These are phyloP conservation scores for Neurospora terricola DNA, from an alignment of 495 filamentous ascomycete genomes.

Conservation along the genomic window DNA sequence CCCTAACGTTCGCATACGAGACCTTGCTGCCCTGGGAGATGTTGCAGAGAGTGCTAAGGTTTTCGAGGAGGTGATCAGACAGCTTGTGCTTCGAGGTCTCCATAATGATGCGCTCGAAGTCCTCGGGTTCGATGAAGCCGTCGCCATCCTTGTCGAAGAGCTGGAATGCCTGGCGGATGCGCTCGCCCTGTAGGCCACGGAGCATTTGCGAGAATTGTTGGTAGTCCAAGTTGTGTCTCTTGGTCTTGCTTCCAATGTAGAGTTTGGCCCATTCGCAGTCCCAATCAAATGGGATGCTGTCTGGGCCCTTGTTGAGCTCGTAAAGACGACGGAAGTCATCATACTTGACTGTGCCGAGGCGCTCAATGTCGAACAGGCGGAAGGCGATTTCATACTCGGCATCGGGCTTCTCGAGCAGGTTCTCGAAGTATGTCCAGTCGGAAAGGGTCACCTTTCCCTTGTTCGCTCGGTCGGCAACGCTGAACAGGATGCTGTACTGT, in stretches of 20 bases:
- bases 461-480: conserved; percentile 69
- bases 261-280: conserved; percentile 93
- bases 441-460: conserved; percentile 62
- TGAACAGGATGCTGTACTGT: conserved; percentile 88
- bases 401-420: conserved; percentile 86
- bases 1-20: conserved; percentile 91
- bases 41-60: conserved; percentile 90
- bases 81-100: conserved; percentile 95
- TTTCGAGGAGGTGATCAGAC: conserved; percentile 90
- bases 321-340: conserved; percentile 75
- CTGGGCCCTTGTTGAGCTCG: conserved; percentile 67
- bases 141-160: conserved; percentile 86
- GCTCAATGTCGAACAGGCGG: conserved; percentile 81
- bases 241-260: conserved; percentile 77
- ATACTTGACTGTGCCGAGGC: conserved; percentile 74
- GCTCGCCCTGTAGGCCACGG: conserved; percentile 87
- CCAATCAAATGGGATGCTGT: conserved; percentile 92
- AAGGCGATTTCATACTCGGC: conserved; percentile 99
- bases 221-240: conserved; percentile 84
- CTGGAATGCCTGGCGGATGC: conserved; percentile 90
- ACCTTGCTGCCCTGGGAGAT: conserved; percentile 88
- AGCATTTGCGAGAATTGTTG: conserved; percentile 98
- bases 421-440: conserved; percentile 90
- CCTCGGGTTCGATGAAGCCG: conserved; percentile 92
- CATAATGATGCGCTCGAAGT: conserved; percentile 91